A percentile compares a stretch with the other conserved stretches of the same genome.
Conservation (phyloP, 2,329 filamentous ascomycete genomes). For the Aspergillus sp. region DNA sequence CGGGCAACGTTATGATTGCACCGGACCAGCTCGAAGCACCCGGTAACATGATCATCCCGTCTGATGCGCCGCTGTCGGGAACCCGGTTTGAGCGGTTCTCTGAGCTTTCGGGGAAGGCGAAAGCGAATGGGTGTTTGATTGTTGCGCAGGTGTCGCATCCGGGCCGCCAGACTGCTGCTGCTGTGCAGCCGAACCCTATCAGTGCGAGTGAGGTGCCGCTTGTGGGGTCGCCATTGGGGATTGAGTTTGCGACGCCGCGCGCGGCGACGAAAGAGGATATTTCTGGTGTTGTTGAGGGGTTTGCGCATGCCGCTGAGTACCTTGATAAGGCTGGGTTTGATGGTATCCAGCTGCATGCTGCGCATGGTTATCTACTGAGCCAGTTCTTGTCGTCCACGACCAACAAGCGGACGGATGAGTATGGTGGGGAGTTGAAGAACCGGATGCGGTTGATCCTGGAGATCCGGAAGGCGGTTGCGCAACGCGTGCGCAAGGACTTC, state of each 20-base stretch:
- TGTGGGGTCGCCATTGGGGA: conserved; percentile 11
- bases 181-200: conserved; percentile 44
- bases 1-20: conserved; percentile 60
- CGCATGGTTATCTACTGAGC: conserved; percentile 70
- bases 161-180: conserved; percentile 47
- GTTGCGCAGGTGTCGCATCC: conserved; percentile 58
- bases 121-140: conserved; percentile 50
- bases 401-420: conserved; percentile 60
- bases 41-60: conserved; percentile 55
- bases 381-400: conserved; percentile 60
- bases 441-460: conserved; percentile 62
- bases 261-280: conserved; percentile 50
- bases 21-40: conserved; percentile 52
- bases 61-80: conserved; percentile 45
- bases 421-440: conserved; percentile 52
- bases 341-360: conserved; percentile 70
- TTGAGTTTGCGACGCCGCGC: conserved; percentile 41
- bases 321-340: conserved; percentile 56
- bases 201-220: conserved; percentile 46
- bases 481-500: conserved; percentile 51
- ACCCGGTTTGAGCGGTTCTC: conserved; percentile 56
- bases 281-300: conserved; percentile 42
- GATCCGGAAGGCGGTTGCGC: conserved; percentile 55
- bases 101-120: conserved; percentile 43
- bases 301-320: conserved; percentile 44